A percentile compares a stretch with the other conserved stretches of the same genome.
phyloP scores from a whole-genome alignment of 2,329 filamentous ascomycete species.

The Scedosporium apiospermum region DNA sequence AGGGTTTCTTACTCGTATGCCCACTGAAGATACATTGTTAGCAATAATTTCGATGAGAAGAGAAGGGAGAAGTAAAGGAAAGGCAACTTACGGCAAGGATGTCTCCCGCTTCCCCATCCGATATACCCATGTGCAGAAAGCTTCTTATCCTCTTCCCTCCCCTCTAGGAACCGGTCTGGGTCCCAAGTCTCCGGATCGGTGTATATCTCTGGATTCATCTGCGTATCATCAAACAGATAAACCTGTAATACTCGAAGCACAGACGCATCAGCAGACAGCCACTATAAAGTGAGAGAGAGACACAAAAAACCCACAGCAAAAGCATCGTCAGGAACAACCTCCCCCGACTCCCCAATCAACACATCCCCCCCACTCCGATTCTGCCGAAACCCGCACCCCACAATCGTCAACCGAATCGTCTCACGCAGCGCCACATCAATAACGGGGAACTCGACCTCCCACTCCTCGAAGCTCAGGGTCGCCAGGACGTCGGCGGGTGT shows the following conservation, averaged over 20 bases:
- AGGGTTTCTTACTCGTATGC: slow-evolving; percentile 6
- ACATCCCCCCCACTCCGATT: slow-evolving; percentile 37
- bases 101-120: slow-evolving; percentile 25
- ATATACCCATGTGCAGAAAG: slow-evolving; percentile 16
- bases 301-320: slow-evolving; percentile 25
- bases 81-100: slow-evolving; percentile 22
- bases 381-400: slow-evolving; percentile 39
- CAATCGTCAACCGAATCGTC: slow-evolving; percentile 38
- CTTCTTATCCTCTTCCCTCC: slow-evolving; percentile 33
- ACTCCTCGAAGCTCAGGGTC: slow-evolving; percentile 38
- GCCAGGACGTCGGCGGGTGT: slow-evolving; percentile 26
- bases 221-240: slow-evolving; percentile 36
- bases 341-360: slow-evolving; percentile 30
- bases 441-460: slow-evolving; percentile 44
- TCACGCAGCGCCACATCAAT: slow-evolving; percentile 44
- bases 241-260: slow-evolving; percentile 12
- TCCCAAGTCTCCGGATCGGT: slow-evolving; percentile 37
- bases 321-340: slow-evolving; percentile 38
- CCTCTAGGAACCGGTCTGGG: slow-evolving; percentile 36
- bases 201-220: slow-evolving; percentile 39
- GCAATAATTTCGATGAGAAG: background rate
- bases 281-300: background rate
- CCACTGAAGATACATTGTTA: background rate
- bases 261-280: background rate
- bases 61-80: background rate